These are phyloP conservation scores for Pyrenophora graminea DNA, from an alignment of 2,329 filamentous ascomycete genomes.

Conservation along the genomic window DNA sequence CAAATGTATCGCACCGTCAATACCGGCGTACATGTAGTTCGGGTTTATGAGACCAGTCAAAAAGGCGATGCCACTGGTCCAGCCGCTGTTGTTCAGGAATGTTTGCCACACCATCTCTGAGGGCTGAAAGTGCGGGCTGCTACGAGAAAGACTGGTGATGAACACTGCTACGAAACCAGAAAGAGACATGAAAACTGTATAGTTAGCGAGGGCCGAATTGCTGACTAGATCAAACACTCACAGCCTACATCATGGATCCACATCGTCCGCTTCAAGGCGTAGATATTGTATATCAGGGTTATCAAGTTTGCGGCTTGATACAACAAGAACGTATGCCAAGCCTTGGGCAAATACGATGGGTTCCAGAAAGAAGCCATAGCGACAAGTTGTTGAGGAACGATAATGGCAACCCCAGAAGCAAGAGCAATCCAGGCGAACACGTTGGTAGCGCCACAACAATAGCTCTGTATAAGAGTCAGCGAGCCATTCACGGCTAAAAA, in stretches of 20 bases:
- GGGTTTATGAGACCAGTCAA: conserved; percentile 41
- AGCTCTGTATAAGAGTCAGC: conserved; percentile 11
- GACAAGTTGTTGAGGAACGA: conserved; percentile 15
- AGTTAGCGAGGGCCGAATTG: not conserved
- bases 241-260: conserved; percentile 24
- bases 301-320: conserved; percentile 19
- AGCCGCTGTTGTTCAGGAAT: conserved; percentile 53
- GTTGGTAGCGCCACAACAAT: conserved; percentile 22
- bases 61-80: conserved; percentile 49
- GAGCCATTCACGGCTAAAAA: no score
- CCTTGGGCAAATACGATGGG: conserved; percentile 11
- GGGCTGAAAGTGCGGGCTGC: conserved; percentile 36
- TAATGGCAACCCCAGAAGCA: conserved; percentile 22
- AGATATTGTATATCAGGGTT: conserved; percentile 20
- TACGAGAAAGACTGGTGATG: conserved; percentile 51
- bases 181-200: not conserved
- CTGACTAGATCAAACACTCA: conserved; percentile 18
- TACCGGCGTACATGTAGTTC: conserved; percentile 25
- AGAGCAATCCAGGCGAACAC: conserved; percentile 24
- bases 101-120: conserved; percentile 48
- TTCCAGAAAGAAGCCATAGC: conserved; percentile 17
- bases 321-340: conserved; percentile 23
- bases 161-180: conserved; percentile 52
- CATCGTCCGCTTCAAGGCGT: conserved; percentile 20
- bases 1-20: conserved; percentile 37